Conservation (phyloP, 2,329 filamentous ascomycete genomes). For the Xylogone sp. region DNA sequence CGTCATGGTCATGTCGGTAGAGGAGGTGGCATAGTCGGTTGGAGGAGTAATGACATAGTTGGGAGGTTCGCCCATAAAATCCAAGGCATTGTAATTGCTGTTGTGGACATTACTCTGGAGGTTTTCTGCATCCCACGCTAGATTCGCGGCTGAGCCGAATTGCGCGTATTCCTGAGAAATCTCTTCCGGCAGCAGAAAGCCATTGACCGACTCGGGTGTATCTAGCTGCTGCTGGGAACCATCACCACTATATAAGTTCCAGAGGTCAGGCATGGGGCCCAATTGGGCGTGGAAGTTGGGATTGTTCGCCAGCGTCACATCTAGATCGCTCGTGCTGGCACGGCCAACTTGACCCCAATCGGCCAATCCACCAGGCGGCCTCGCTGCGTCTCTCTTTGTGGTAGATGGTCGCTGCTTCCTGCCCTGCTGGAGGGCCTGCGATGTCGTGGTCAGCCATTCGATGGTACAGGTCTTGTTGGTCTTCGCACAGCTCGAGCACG, state of each 20-base stretch:
- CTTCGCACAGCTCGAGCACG: slow-evolving; percentile 12
- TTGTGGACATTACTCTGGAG: background rate
- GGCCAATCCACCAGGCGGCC: background rate
- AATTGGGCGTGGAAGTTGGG: background rate
- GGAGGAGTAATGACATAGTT: background rate
- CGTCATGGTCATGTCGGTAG: background rate
- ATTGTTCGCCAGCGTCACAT: background rate
- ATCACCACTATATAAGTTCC: background rate
- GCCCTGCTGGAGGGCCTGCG: background rate
- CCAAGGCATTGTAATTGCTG: background rate
- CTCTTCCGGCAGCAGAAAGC: background rate
- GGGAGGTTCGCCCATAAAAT: background rate
- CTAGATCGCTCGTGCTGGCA: background rate
- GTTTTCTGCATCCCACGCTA: background rate
- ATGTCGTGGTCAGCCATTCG: slow-evolving; percentile 6
- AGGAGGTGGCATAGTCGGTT: background rate
- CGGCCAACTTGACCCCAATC: background rate
- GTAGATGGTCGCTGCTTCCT: background rate
- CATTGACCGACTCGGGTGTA: background rate
- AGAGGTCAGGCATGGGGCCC: background rate
- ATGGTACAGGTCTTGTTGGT: slow-evolving; percentile 10
- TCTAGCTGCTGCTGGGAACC: background rate
- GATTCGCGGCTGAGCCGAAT: background rate
- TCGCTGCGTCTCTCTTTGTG: background rate
- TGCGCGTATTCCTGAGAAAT: background rate